Conservation (phyloP, 1,139 yeast genomes). For the Nakaseomyces glabratus region DNA sequence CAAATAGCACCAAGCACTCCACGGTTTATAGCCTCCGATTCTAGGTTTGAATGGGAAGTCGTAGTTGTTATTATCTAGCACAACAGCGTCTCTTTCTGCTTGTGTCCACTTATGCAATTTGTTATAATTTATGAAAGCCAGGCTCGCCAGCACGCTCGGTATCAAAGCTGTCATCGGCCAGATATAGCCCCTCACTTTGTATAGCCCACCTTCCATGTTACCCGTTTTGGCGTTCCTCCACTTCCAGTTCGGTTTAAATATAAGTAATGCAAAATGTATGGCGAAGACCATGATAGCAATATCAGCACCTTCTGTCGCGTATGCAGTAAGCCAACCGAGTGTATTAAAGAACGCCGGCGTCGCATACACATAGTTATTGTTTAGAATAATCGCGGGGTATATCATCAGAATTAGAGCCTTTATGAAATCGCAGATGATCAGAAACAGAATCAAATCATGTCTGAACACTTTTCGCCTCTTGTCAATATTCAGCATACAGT, state of each 20-base stretch:
- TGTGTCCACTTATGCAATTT: slow-evolving; percentile 14
- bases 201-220: slow-evolving; percentile 67
- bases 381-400: slow-evolving; percentile 49
- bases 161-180: slow-evolving; percentile 51
- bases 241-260: slow-evolving; percentile 53
- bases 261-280: slow-evolving; percentile 66
- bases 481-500: slow-evolving; percentile 51
- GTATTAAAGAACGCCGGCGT: slow-evolving; percentile 55
- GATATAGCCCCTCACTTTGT: slow-evolving; percentile 47
- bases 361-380: slow-evolving; percentile 42
- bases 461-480: slow-evolving; percentile 55
- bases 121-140: slow-evolving; percentile 50
- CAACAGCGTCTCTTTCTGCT: slow-evolving; percentile 15
- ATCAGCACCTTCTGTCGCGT: slow-evolving; percentile 82
- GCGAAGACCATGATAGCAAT: slow-evolving; percentile 78
- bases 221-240: slow-evolving; percentile 36
- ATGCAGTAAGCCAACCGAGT: slow-evolving; percentile 78
- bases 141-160: slow-evolving; percentile 62
- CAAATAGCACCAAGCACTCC: slow-evolving; percentile 73
- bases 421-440: slow-evolving; percentile 61
- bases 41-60: slow-evolving; percentile 20
- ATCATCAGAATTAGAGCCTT: slow-evolving; percentile 64
- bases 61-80: slow-evolving; percentile 22
- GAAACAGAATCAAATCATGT: slow-evolving; percentile 60
- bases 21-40: slow-evolving; percentile 46